Evolutionary conservation across 352 stramenopile species (phyloP), one percentile per base, ranked within the genome.

Genomic region (Phytophthora pisi): DNA sequence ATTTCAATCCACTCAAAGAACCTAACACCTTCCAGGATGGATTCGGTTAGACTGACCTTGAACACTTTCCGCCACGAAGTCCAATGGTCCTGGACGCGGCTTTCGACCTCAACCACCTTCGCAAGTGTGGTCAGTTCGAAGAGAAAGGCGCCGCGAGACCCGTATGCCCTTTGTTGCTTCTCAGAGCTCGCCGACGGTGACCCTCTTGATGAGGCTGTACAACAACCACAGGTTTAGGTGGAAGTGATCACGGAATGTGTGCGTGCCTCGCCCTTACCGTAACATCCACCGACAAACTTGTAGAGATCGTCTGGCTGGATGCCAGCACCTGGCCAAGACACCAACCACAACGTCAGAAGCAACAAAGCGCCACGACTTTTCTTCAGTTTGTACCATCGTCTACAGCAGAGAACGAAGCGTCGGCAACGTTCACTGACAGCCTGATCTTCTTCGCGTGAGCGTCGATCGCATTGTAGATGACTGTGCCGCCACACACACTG

Each of bases 391-490:
- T 62, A 96, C 88, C 88, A 54, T 96, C 80, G n/a, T 96, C 88
- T 9, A 72, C 62, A 3, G 81, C 78, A 2, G 66, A 78, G 45
- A 96, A 94, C 6, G 84, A 89, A 16, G 74, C 72, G 4, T 72
- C 66, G 8, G 47, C n/a, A 13, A 79, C 42, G 51, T 90, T 74
- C 4, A 94, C 52, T 11, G 60, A 67, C 23, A 92, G 20, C 8
- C 63, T 70, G 36, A 96, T 80, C 23, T 34, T 65, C 20, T 66
- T 77, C 16, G 88, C 83, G 23, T 76, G 31, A 42, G 85, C 85
- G 36, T 96, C 86, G 15, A 95, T 69, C 28, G 80, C 68, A 43
- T 96, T 96, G 72, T 90, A 89, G 28, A 93, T 72, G 24, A 78
- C 88, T 96, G 23, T 43, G 36, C 6, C 38, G 16, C 4, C 31